Percentiles rank a stretch among this genome's conserved stretches.
phyloP scores from a whole-genome alignment of 345 rosid genomes.

The Camelina laxa region DNA sequence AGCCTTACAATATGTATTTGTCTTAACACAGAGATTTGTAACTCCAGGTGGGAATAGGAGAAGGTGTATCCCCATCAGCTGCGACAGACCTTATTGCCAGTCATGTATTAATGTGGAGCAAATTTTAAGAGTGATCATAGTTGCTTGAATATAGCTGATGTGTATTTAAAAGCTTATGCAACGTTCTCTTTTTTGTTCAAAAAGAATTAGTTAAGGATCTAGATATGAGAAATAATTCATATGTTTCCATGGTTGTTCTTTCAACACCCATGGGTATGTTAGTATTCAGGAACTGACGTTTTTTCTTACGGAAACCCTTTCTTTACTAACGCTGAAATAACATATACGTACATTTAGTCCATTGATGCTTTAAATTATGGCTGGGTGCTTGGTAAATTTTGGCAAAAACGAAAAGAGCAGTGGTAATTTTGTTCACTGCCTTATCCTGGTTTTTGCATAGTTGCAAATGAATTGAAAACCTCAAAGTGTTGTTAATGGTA shows the following conservation, averaged over 20 bases:
- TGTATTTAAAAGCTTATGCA: conserved; percentile 25
- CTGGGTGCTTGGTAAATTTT: conserved; percentile 9
- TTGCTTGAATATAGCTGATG: conserved; percentile 30
- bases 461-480: conserved; percentile 20
- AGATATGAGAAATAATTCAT: conserved; percentile 8
- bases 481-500: conserved; percentile 9
- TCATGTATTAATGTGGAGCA: conserved; percentile 56
- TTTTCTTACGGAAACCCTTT: neutral
- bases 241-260: conserved; percentile 22
- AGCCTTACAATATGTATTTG: conserved; percentile 47
- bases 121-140: conserved; percentile 27
- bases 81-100: conserved; percentile 99
- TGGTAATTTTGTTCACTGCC: conserved; percentile 40
- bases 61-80: conserved; percentile 98
- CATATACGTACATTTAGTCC: neutral
- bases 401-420: conserved; percentile 26
- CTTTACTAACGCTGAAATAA: conserved; percentile 1
- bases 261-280: conserved; percentile 6
- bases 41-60: conserved; percentile 95
- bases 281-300: conserved; percentile 4
- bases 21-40: conserved; percentile 47
- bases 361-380: conserved; percentile 3
- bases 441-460: conserved; percentile 29
- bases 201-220: neutral
- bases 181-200: neutral